A percentile compares a stretch with the other conserved stretches of the same genome.
These are phyloP conservation scores for Uronychia setigera DNA, from an alignment of 73 alveolate species.

Conservation along the genomic window DNA sequence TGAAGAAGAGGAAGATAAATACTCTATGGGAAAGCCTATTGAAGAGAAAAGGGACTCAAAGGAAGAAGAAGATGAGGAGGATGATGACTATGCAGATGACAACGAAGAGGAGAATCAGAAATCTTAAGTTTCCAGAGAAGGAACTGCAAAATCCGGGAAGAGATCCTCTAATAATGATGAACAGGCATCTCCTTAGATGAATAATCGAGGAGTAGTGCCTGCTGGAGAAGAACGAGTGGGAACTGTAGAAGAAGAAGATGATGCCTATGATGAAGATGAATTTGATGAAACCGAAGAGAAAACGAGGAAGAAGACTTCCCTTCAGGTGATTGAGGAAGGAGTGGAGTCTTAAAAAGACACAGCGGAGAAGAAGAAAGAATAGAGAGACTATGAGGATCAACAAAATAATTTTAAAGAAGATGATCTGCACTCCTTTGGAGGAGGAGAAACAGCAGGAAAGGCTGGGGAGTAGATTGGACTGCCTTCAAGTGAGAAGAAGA, in stretches of 20 bases:
- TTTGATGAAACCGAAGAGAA: neutral
- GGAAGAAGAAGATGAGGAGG: neutral
- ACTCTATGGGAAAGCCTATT: neutral
- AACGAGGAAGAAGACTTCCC: neutral
- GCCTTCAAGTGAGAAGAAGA: neutral
- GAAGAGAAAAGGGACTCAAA: neutral
- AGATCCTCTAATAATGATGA: too few species aligned
- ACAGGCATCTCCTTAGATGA: too few species aligned
- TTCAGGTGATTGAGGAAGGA: too few species aligned
- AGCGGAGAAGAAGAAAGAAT: neutral
- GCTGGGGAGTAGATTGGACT: neutral
- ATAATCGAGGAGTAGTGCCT: neutral
- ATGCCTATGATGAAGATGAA: neutral
- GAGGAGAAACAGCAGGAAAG: neutral
- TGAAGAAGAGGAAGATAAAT: neutral
- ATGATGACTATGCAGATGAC: neutral
- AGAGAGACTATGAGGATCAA: neutral
- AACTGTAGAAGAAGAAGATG: neutral
- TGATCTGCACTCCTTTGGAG: neutral
- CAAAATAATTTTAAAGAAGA: neutral
- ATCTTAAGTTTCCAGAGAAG: too few species aligned
- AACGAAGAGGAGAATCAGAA: neutral
- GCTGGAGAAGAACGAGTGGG: neutral
- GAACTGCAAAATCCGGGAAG: too few species aligned
- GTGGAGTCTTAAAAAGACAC: neutral